Base-by-base conservation (phyloP, 768 basidiomycete genomes). In the Chiua virens region DNA sequence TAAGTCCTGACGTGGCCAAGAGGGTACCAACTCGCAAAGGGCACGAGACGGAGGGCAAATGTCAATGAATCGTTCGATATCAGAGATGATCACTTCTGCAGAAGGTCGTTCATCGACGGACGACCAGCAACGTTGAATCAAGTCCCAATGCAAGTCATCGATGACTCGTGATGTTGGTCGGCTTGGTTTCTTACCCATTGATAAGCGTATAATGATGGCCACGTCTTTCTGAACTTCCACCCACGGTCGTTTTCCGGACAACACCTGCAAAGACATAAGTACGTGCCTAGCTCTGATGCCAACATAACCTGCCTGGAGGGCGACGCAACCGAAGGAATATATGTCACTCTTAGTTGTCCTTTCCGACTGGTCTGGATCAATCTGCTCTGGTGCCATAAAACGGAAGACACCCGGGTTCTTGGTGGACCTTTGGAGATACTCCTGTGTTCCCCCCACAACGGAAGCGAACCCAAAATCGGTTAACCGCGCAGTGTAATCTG, bases 391-490 rank as follows among this genome's bases (percentile, higher is more conserved):
- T 20, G 78, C 75, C 3, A 69, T 68, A 75, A 77, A 79, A 0
- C 77, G 71, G 30, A 77, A 64, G 8, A 75, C 71, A 4, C 61
- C 62, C 2, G 55, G 39, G 20, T 20, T 73, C 68, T 5, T 61
- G 59, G 46, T 77, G 62, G 45, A 60, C 47, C 38, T 42, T 5
- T 45, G 53, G 1, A 60, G 53, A 18, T 57, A 57, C 1, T 57
- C 50, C 0, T 54, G 52, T 7, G 51, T 57, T 6, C 45, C 53
- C 3, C 52, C 58, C 8, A 50, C 39, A 10, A 61, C 10, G 0
- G 75, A 75, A 20, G 69, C 66, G 37, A 59, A 50, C 1, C 78
- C 78, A 40, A 79, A 79, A 48, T 79, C 78, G 30, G 71, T 68
- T 8, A 79, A 54, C 10, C 70, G 67, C 0, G 71, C 76, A 20